These are phyloP conservation scores for Akanthomyces uredinophilus DNA, from an alignment of 2,329 filamentous ascomycete genomes.

Conservation along the genomic window DNA sequence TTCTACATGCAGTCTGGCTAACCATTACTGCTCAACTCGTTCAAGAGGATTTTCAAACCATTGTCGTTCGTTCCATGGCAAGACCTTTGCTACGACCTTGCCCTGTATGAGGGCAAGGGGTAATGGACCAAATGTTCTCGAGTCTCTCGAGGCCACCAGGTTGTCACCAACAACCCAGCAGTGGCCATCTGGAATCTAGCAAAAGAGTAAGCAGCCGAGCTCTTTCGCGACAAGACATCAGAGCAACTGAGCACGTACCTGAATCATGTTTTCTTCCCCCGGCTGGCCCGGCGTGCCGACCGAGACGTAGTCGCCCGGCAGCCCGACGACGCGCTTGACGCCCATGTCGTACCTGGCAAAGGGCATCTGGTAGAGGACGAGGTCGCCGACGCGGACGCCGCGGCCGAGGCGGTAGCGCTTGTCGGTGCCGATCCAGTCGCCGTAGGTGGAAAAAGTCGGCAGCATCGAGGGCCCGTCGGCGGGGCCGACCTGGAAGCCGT, in stretches of 20 bases:
- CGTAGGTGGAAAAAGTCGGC: conserved; percentile 66
- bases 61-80: conserved; percentile 46
- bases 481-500: conserved; percentile 55
- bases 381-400: conserved; percentile 66
- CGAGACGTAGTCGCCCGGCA: conserved; percentile 72
- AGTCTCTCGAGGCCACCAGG: conserved; percentile 76
- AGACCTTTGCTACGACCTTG: conserved; percentile 66
- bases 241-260: conserved; percentile 41
- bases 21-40: conserved; percentile 20
- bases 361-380: conserved; percentile 75
- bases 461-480: conserved; percentile 81
- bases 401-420: conserved; percentile 65
- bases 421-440: conserved; percentile 65
- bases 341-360: conserved; percentile 54
- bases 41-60: conserved; percentile 45
- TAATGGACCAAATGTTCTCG: conserved; percentile 77
- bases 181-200: conserved; percentile 80
- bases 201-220: not conserved
- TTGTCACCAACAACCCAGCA: conserved; percentile 92
- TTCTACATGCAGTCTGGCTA: conserved; percentile 3
- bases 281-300: conserved; percentile 53
- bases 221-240: not conserved
- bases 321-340: conserved; percentile 73
- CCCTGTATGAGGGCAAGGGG: conserved; percentile 79
- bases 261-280: conserved; percentile 53